phyloP scores from a whole-genome alignment of 2,329 filamentous ascomycete genomes.

The Fusarium kyushuense region DNA sequence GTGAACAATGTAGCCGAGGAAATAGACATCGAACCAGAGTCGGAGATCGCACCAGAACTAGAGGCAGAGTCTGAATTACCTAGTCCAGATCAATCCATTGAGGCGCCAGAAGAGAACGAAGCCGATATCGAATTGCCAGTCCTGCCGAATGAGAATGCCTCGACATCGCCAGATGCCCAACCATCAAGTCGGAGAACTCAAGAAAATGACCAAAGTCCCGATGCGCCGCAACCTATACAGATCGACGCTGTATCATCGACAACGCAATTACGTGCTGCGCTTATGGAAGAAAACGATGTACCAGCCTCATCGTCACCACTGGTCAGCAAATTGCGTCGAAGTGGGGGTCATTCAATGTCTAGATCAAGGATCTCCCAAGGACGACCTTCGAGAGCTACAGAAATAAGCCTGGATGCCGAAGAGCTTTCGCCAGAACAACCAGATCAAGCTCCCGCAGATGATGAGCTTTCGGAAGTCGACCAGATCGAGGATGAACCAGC shows the following conservation, averaged over 20 bases:
- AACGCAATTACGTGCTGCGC: constrained; percentile 57
- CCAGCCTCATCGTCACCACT: constrained; percentile 58
- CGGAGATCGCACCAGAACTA: neutral
- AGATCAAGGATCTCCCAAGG: constrained; percentile 49
- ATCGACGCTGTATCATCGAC: constrained; percentile 56
- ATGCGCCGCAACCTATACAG: constrained; percentile 58
- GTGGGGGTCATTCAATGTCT: constrained; percentile 49
- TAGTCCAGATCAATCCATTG: constrained; percentile 24
- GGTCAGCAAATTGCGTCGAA: constrained; percentile 56
- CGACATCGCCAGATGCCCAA: constrained; percentile 25
- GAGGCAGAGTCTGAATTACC: constrained; percentile 17
- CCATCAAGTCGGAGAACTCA: constrained; percentile 27
- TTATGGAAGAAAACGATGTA: constrained; percentile 50
- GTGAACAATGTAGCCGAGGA: neutral
- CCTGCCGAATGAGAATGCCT: constrained; percentile 27
- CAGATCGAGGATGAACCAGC: constrained; percentile 4
- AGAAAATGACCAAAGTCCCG: constrained; percentile 60
- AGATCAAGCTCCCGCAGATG: constrained; percentile 13
- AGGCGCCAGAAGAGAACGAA: constrained; percentile 15
- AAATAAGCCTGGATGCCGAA: constrained; percentile 47
- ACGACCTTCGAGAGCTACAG: constrained; percentile 36
- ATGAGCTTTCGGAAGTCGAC: constrained; percentile 26
- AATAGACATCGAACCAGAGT: neutral
- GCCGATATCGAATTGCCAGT: constrained; percentile 41
- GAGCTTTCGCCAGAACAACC: constrained; percentile 52